Evolutionary conservation across 441 rosid species (phyloP).

Genomic region (Bruguiera hainesii): DNA sequence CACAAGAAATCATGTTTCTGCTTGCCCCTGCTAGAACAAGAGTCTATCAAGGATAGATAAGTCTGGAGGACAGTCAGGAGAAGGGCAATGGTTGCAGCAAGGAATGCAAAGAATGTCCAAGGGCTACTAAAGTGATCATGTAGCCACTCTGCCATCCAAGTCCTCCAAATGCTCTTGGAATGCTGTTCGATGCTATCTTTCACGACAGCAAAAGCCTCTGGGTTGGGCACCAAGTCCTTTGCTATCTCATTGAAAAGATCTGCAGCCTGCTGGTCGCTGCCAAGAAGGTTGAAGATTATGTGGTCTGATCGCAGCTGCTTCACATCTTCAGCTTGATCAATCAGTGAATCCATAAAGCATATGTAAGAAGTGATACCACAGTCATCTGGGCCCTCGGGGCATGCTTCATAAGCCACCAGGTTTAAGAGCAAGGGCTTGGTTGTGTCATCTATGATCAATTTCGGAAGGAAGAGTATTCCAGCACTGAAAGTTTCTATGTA

Average conservation of each 20-base stretch:
- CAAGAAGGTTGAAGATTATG: conserved; percentile 13
- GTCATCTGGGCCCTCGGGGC: conserved; percentile 4
- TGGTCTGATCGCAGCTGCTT: conserved; percentile 1
- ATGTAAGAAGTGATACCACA: conserved; percentile 22
- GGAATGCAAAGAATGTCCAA: conserved; percentile 18
- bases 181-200: conserved; percentile 7
- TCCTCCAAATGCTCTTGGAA: neutral
- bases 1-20: too few relatives aligned
- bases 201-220: neutral
- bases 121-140: conserved; percentile 4
- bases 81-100: conserved; percentile 15
- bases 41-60: too few relatives aligned
- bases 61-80: neutral
- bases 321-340: conserved; percentile 23
- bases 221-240: neutral
- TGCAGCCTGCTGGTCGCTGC: conserved; percentile 23
- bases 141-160: conserved; percentile 1
- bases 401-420: conserved; percentile 28
- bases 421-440: conserved; percentile 26
- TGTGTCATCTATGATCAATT: conserved; percentile 17
- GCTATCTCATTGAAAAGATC: conserved; percentile 18
- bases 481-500: neutral
- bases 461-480: neutral
- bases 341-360: conserved; percentile 18
- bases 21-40: too few relatives aligned